A percentile compares a stretch with the other conserved stretches of the same genome.
These are phyloP conservation scores for Podospora comata DNA, from an alignment of 495 filamentous ascomycete species.

Conservation along the genomic window DNA sequence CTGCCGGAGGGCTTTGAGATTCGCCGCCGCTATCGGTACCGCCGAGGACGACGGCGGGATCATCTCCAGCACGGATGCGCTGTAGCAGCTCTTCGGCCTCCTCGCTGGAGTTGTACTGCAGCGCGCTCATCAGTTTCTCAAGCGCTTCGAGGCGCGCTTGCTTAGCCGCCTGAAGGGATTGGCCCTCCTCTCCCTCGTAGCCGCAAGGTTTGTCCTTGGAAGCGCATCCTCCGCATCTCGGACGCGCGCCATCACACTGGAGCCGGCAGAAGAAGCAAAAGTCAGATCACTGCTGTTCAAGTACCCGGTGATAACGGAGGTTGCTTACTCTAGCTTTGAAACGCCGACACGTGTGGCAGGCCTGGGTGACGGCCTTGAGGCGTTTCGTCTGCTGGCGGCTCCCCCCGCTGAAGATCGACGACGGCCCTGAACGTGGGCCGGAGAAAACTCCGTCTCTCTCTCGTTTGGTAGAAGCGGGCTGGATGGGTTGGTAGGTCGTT, in stretches of 20 bases:
- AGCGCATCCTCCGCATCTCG: constrained; percentile 26
- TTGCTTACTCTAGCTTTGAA: constrained; percentile 26
- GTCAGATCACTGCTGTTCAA: background rate
- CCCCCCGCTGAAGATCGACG: constrained; percentile 3
- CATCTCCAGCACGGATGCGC: constrained; percentile 20
- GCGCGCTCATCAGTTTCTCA: constrained; percentile 27
- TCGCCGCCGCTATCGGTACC: background rate
- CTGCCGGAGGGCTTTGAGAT: background rate
- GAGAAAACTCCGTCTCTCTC: constrained; percentile 9
- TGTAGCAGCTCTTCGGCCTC: constrained; percentile 26
- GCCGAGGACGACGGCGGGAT: background rate
- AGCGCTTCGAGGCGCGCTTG: constrained; percentile 25
- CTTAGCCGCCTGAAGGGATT: constrained; percentile 29
- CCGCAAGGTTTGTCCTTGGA: constrained; percentile 20
- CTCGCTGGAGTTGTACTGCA: constrained; percentile 21
- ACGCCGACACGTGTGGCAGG: constrained; percentile 26
- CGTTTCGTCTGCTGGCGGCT: constrained; percentile 16
- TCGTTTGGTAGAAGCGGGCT: constrained; percentile 20
- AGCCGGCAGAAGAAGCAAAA: background rate
- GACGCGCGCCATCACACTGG: constrained; percentile 32
- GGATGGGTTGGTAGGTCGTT: constrained; percentile 17
- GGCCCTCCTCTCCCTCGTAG: constrained; percentile 32
- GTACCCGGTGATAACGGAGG: background rate
- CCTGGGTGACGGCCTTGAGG: constrained; percentile 28
- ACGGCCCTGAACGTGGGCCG: constrained; percentile 4